Evolutionary conservation across 371 early-diverging fungal species (phyloP).

Genomic region (Saksenaea oblongispora): DNA sequence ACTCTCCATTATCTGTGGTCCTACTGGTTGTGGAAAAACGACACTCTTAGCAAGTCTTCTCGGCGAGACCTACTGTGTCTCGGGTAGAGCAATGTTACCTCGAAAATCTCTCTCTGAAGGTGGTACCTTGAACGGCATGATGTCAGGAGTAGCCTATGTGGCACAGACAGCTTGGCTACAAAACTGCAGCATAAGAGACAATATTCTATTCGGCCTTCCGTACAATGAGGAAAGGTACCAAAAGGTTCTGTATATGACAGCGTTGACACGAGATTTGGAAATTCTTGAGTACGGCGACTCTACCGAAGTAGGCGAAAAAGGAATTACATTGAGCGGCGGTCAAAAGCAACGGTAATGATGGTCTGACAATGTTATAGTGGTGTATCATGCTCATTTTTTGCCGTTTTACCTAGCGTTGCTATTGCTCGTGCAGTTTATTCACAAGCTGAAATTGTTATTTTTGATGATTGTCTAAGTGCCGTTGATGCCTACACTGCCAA

Average conservation of each 20-base stretch:
- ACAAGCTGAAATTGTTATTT: constrained; percentile 62
- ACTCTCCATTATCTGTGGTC: constrained; percentile 78
- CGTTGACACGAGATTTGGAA: constrained; percentile 79
- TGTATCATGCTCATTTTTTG: constrained; percentile 19
- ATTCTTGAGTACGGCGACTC: constrained; percentile 80
- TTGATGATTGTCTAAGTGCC: constrained; percentile 83
- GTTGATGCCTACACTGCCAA: constrained; percentile 88
- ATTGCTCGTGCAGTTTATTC: constrained; percentile 83
- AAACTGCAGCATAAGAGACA: constrained; percentile 79
- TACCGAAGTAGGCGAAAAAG: constrained; percentile 91
- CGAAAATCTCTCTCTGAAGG: constrained; percentile 20
- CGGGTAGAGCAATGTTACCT: constrained; percentile 51
- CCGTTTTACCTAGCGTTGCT: constrained; percentile 43
- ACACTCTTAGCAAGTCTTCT: constrained; percentile 70
- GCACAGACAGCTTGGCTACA: constrained; percentile 85
- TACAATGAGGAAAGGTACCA: constrained; percentile 67
- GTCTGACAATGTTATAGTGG: constrained; percentile 27
- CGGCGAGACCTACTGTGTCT: constrained; percentile 52
- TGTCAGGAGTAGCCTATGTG: constrained; percentile 72
- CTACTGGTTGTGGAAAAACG: constrained; percentile 82
- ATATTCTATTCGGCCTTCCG: constrained; percentile 79
- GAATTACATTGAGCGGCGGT: constrained; percentile 87
- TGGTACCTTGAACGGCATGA: constrained; percentile 32
- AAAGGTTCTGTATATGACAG: constrained; percentile 67
- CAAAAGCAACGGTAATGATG: constrained; percentile 71